A percentile compares a stretch with the other conserved stretches of the same genome.
These are phyloP conservation scores for Cryptosporidium tyzzeri DNA, from an alignment of 169 alveolate species.

Conservation along the genomic window DNA sequence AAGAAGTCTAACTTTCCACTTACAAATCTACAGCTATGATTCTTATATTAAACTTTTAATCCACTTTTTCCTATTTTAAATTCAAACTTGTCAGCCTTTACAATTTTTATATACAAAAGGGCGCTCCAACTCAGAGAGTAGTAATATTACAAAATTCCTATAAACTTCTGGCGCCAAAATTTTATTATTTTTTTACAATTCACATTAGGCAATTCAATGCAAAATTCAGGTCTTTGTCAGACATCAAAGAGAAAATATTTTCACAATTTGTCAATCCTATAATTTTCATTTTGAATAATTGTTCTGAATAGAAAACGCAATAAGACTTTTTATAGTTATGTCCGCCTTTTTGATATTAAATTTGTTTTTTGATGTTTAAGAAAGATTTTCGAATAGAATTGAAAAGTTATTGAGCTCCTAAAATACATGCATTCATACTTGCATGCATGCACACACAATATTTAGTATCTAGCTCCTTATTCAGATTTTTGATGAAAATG, in stretches of 20 bases:
- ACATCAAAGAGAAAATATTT: background rate
- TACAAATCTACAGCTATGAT: background rate
- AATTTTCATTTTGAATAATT: no score
- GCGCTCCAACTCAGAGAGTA: background rate
- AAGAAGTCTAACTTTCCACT: background rate
- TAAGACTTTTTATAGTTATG: no score
- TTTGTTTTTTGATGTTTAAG: background rate
- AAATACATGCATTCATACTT: background rate
- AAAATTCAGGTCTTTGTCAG: no score
- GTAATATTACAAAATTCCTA: background rate
- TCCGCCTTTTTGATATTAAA: background rate
- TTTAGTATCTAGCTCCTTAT: background rate
- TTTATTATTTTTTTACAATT: no score
- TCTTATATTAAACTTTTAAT: background rate
- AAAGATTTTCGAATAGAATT: background rate
- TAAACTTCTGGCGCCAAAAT: background rate
- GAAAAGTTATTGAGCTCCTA: background rate
- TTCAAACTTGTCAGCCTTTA: conserved; percentile 4
- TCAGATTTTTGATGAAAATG: background rate
- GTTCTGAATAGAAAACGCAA: background rate
- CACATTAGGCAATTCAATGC: background rate
- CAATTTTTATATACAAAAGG: background rate
- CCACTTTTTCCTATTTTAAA: background rate
- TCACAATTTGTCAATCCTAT: no score
- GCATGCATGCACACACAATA: background rate